Conservation (phyloP, 371 early-diverging fungal species). For the Synchytrium microbalum region DNA sequence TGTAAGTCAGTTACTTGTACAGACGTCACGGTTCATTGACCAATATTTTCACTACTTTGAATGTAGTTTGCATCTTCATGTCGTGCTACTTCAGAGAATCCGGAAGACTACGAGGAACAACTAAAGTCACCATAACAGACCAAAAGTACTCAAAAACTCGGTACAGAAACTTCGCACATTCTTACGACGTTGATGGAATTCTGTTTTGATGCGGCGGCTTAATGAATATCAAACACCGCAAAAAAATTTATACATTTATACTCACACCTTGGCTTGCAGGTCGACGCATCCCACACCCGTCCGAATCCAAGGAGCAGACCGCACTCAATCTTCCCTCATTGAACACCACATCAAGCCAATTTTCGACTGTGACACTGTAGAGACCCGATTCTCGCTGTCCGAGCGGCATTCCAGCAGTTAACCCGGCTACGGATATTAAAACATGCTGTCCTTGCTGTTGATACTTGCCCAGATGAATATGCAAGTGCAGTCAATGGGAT, state of each 20-base stretch:
- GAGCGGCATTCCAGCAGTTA: conserved; percentile 55
- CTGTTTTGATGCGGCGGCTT: too few species aligned
- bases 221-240: too few species aligned
- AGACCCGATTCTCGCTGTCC: conserved; percentile 54
- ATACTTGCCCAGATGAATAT: conserved; percentile 33
- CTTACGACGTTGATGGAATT: too few species aligned
- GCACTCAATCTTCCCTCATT: neutral
- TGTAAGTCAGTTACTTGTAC: too few species aligned
- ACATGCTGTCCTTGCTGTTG: conserved; percentile 56
- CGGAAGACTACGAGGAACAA: too few species aligned
- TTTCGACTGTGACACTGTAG: conserved; percentile 34
- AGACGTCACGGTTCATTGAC: too few species aligned
- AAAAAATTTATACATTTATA: neutral
- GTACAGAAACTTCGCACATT: neutral
- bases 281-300: neutral
- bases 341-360: neutral
- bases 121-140: neutral
- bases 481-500: neutral
- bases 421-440: conserved; percentile 67
- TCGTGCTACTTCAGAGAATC: too few species aligned
- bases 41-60: too few species aligned
- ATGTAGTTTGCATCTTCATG: too few species aligned
- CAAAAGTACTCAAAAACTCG: neutral
- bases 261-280: neutral
- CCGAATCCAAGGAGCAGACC: neutral